A percentile compares a stretch with the other conserved stretches of the same genome.
phyloP scores from a whole-genome alignment of 139 green algal genomes.

The Tetradesmus obliquus region DNA sequence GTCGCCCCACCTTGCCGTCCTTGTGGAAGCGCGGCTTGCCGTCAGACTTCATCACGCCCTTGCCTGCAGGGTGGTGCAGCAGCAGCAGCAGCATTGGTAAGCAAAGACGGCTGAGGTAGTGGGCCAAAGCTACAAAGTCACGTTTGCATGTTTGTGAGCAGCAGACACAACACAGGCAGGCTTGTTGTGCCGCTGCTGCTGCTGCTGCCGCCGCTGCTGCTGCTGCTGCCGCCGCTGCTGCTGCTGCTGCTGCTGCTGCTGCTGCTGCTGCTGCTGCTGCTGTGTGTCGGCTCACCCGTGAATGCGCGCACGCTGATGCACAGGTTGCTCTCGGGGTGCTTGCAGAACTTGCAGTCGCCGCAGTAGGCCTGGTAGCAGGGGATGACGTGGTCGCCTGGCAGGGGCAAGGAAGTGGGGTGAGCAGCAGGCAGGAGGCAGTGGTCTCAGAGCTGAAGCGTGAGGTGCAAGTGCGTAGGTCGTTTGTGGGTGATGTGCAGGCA shows the following conservation, averaged over 20 bases:
- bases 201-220: neutral
- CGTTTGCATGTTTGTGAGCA: neutral
- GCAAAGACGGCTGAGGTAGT: too few species aligned
- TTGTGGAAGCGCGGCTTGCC: constrained; percentile 84
- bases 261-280: too few species aligned
- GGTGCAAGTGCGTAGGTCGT: neutral
- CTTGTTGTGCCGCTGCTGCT: neutral
- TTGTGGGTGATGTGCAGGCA: neutral
- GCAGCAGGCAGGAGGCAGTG: neutral
- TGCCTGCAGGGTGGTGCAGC: constrained; percentile 62
- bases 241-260: too few species aligned
- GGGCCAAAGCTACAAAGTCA: too few species aligned
- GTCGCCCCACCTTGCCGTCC: constrained; percentile 74
- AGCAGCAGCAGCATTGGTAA: constrained; percentile 18
- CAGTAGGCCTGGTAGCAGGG: constrained; percentile 95
- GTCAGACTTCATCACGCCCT: constrained; percentile 96
- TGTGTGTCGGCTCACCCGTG: constrained; percentile 58
- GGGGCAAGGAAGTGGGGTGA: neutral
- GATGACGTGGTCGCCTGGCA: constrained; percentile 92
- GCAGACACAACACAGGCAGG: neutral
- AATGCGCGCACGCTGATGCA: constrained; percentile 87
- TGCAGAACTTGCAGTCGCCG: constrained; percentile 97
- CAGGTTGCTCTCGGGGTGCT: constrained; percentile 94
- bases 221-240: too few species aligned
- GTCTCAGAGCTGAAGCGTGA: neutral